A percentile compares a stretch with the other conserved stretches of the same genome.
These are phyloP conservation scores for Oryza glumipatula DNA, from an alignment of 176 grass and related monocot genomes.

Conservation along the genomic window DNA sequence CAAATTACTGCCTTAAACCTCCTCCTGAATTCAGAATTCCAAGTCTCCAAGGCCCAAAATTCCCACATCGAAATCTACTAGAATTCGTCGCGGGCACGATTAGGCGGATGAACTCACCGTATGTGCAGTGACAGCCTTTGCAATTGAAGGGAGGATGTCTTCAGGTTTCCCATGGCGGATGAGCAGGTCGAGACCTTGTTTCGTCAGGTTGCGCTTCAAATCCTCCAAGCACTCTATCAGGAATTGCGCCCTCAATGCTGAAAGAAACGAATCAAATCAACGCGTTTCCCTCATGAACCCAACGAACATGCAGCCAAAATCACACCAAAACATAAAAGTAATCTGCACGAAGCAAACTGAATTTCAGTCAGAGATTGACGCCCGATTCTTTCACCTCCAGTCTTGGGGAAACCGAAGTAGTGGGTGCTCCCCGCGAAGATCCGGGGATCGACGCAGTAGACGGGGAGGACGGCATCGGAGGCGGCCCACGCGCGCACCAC, in stretches of 20 bases:
- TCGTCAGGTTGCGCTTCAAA: constrained; percentile 73
- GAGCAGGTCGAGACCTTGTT: constrained; percentile 67
- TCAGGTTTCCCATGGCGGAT: constrained; percentile 76
- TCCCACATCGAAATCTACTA: background rate
- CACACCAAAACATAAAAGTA: background rate
- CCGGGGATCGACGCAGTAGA: constrained; percentile 84
- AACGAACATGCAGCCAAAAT: background rate
- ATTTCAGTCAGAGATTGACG: background rate
- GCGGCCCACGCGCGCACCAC: constrained; percentile 62
- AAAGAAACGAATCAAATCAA: background rate
- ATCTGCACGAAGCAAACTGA: background rate
- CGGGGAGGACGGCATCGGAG: constrained; percentile 63
- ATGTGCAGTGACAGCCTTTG: constrained; percentile 68
- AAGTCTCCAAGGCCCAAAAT: background rate
- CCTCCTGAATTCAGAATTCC: no score
- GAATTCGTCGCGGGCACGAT: background rate
- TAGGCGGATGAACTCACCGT: constrained; percentile 52
- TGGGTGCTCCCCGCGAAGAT: constrained; percentile 52
- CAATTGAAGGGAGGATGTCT: constrained; percentile 72
- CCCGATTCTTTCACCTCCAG: constrained; percentile 55
- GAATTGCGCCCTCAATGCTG: constrained; percentile 75
- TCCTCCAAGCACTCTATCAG: constrained; percentile 72
- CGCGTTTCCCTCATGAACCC: no score
- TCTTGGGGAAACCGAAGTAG: constrained; percentile 89
- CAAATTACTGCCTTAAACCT: background rate